Percentiles rank a stretch among this genome's conserved stretches.
Evolutionary conservation across 1,284 basidiomycete genomes (phyloP).

Genomic region (Inonotus obliquus): DNA sequence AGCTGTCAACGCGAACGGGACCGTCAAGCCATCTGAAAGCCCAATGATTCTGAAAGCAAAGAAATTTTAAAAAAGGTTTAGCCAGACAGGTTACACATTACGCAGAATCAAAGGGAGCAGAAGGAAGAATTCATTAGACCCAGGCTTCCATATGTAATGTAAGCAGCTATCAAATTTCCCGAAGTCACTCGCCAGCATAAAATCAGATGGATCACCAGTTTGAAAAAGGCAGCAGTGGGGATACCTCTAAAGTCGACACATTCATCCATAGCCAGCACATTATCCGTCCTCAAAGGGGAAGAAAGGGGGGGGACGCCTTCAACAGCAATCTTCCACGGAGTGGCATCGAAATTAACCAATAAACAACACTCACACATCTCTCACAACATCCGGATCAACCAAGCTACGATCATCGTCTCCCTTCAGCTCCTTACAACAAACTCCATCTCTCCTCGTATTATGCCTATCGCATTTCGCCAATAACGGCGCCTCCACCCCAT

Average conservation of each 20-base stretch:
- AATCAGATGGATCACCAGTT: no score
- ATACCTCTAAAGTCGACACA: background rate
- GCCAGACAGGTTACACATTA: background rate
- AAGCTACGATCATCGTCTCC: conserved; percentile 72
- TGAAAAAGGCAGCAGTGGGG: background rate
- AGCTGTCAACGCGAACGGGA: conserved; percentile 87
- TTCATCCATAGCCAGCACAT: background rate
- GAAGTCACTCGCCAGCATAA: no score
- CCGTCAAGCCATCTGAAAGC: conserved; percentile 92
- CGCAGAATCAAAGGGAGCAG: background rate
- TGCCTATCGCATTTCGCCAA: conserved; percentile 57
- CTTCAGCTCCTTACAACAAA: conserved; percentile 83
- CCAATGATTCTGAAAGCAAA: conserved; percentile 77
- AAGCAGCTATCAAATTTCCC: no score
- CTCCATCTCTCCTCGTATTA: conserved; percentile 45
- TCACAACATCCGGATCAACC: conserved; percentile 80
- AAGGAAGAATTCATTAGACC: no score
- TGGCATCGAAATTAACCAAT: conserved; percentile 1
- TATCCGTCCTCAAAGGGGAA: background rate
- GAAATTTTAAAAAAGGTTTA: background rate
- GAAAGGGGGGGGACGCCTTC: background rate
- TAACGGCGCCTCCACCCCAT: conserved; percentile 38
- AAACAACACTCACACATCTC: conserved; percentile 64
- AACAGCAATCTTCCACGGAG: background rate
- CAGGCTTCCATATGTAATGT: no score